Evolutionary conservation across 768 basidiomycete species (phyloP).

Genomic region (Heimioporus sp.): DNA sequence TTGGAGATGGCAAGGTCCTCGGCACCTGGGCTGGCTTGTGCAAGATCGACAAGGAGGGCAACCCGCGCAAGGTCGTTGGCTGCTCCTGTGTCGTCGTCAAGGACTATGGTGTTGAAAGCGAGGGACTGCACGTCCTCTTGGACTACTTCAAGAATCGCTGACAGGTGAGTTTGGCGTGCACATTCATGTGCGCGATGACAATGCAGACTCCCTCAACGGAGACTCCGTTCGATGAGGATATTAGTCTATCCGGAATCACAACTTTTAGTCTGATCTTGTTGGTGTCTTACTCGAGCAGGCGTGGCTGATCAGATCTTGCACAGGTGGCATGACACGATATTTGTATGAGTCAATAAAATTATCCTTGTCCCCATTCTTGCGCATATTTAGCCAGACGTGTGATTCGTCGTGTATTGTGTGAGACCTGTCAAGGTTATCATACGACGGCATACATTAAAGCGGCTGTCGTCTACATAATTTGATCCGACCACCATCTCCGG

Average conservation of each 20-base stretch:
- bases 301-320: constrained; percentile 13
- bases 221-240: constrained; percentile 62
- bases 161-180: constrained; percentile 39
- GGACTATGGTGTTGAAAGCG: constrained; percentile 93
- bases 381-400: neutral
- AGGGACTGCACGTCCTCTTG: constrained; percentile 90
- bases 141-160: constrained; percentile 95
- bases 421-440: no score
- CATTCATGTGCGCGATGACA: constrained; percentile 57
- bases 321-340: constrained; percentile 1
- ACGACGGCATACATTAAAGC: no score
- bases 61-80: constrained; percentile 93
- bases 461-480: no score
- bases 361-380: neutral
- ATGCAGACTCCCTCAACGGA: constrained; percentile 93
- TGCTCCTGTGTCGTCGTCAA: constrained; percentile 97
- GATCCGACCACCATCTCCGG: no score
- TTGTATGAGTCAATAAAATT: constrained; percentile 10
- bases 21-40: constrained; percentile 98
- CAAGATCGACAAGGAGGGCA: constrained; percentile 99
- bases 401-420: neutral
- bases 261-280: constrained; percentile 53
- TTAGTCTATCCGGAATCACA: constrained; percentile 29
- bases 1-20: constrained; percentile 95
- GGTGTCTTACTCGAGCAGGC: neutral